These are phyloP conservation scores for Mycena rosella DNA, from an alignment of 768 basidiomycete genomes.

Conservation along the genomic window DNA sequence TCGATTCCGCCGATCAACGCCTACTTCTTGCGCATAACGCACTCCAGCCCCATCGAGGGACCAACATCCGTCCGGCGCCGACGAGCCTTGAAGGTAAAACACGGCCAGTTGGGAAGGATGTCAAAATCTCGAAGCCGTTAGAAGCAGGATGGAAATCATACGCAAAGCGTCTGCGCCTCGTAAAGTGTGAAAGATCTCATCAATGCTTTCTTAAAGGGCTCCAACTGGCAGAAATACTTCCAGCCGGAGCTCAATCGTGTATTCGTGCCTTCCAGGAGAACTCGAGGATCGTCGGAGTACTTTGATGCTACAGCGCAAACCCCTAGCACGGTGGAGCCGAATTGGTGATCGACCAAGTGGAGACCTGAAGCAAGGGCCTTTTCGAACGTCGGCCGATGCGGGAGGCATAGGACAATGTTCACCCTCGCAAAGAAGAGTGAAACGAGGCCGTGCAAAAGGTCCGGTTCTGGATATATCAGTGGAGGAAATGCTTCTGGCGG, in stretches of 20 bases:
- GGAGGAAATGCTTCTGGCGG: constrained; percentile 24
- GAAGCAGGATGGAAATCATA: constrained; percentile 38
- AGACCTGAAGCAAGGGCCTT: constrained; percentile 51
- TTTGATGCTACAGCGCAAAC: constrained; percentile 67
- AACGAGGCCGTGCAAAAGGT: constrained; percentile 58
- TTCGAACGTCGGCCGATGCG: constrained; percentile 67
- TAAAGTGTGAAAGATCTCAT: constrained; percentile 63
- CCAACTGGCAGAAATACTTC: constrained; percentile 62
- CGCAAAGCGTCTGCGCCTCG: constrained; percentile 69
- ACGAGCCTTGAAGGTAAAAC: constrained; percentile 58
- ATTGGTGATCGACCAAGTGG: constrained; percentile 54
- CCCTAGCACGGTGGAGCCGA: constrained; percentile 58
- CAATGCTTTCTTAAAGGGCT: constrained; percentile 61
- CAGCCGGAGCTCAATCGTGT: constrained; percentile 55
- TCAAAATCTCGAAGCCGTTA: neutral
- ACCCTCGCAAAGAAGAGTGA: constrained; percentile 62
- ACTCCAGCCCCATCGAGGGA: constrained; percentile 66
- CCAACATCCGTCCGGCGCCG: constrained; percentile 65
- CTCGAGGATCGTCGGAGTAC: constrained; percentile 55
- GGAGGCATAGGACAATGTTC: constrained; percentile 57
- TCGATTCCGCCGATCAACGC: constrained; percentile 61
- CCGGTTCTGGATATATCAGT: constrained; percentile 52
- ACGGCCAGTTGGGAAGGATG: constrained; percentile 49
- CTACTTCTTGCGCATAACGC: constrained; percentile 70
- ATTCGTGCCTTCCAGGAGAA: constrained; percentile 41